Conservation (phyloP, 1,284 basidiomycete species). For the Porodaedalea pini region DNA sequence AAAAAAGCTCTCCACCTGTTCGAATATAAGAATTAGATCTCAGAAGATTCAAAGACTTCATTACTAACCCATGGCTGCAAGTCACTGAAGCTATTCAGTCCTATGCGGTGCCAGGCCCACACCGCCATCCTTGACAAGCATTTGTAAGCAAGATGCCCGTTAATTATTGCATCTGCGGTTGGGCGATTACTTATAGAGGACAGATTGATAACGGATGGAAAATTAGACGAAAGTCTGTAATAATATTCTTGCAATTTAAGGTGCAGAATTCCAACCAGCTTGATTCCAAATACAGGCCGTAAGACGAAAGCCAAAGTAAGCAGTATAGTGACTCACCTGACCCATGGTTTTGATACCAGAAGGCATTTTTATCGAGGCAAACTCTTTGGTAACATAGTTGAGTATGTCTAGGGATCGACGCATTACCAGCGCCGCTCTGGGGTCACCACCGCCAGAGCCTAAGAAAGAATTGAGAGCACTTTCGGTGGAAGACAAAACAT, state of each 20-base stretch:
- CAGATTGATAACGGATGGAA: conserved; percentile 36
- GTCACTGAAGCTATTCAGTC: conserved; percentile 37
- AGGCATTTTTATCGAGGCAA: conserved; percentile 63
- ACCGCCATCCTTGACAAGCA: conserved; percentile 59
- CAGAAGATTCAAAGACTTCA: neutral
- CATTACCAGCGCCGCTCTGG: conserved; percentile 48
- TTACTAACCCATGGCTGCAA: conserved; percentile 54
- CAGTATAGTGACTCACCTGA: conserved; percentile 37
- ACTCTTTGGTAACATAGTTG: conserved; percentile 64
- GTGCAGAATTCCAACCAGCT: conserved; percentile 54
- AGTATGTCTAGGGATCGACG: conserved; percentile 59
- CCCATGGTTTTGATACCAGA: conserved; percentile 62
- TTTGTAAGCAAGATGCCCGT: conserved; percentile 70
- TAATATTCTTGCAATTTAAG: conserved; percentile 55
- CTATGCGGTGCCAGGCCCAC: conserved; percentile 66
- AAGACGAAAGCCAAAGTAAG: neutral
- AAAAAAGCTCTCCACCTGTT: conserved; percentile 58
- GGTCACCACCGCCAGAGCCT: conserved; percentile 37
- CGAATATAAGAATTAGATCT: conserved; percentile 15
- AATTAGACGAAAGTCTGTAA: conserved; percentile 44
- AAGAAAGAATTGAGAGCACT: conserved; percentile 48
- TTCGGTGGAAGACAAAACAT: conserved; percentile 55
- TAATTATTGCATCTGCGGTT: conserved; percentile 49
- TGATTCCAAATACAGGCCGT: conserved; percentile 18
- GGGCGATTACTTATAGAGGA: conserved; percentile 35